Evolutionary conservation across 306 rosid species (phyloP).

Genomic region (Vigna radiata): DNA sequence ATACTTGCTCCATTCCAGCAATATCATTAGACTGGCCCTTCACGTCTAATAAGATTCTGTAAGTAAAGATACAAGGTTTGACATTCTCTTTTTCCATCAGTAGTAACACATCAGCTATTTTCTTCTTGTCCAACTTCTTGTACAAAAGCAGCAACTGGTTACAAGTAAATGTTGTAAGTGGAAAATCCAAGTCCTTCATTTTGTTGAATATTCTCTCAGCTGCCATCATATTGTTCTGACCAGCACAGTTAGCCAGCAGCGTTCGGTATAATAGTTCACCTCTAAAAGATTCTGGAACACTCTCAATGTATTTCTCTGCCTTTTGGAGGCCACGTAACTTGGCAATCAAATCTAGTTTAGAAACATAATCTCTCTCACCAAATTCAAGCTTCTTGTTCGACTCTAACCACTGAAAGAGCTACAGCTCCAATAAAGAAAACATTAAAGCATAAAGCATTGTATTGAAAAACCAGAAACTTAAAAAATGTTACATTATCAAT

Average conservation of each 20-base stretch:
- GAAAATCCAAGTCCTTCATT: constrained; percentile 73
- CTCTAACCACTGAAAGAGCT: constrained; percentile 88
- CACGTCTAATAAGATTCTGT: constrained; percentile 63
- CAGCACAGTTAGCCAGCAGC: constrained; percentile 63
- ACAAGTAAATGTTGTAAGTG: constrained; percentile 70
- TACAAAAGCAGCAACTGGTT: constrained; percentile 81
- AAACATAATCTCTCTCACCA: constrained; percentile 68
- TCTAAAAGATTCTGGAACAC: constrained; percentile 72
- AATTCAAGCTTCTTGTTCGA: constrained; percentile 62
- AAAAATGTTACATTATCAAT: constrained; percentile 15
- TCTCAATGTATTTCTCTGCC: constrained; percentile 68
- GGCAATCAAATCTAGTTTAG: constrained; percentile 79
- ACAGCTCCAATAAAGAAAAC: constrained; percentile 44
- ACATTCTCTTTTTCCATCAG: constrained; percentile 82
- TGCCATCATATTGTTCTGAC: constrained; percentile 52
- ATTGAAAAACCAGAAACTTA: constrained; percentile 29
- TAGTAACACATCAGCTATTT: constrained; percentile 70
- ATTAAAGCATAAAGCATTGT: not conserved
- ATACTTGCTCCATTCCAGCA: constrained; percentile 74
- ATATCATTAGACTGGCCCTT: constrained; percentile 72
- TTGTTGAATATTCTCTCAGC: constrained; percentile 75
- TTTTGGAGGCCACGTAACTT: constrained; percentile 64
- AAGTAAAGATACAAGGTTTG: constrained; percentile 66
- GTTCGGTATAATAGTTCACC: constrained; percentile 72
- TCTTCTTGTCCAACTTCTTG: constrained; percentile 72